Percentiles rank a stretch among this genome's conserved stretches.
phyloP scores from a whole-genome alignment of 495 filamentous ascomycete genomes.

The Daldinia grandis region DNA sequence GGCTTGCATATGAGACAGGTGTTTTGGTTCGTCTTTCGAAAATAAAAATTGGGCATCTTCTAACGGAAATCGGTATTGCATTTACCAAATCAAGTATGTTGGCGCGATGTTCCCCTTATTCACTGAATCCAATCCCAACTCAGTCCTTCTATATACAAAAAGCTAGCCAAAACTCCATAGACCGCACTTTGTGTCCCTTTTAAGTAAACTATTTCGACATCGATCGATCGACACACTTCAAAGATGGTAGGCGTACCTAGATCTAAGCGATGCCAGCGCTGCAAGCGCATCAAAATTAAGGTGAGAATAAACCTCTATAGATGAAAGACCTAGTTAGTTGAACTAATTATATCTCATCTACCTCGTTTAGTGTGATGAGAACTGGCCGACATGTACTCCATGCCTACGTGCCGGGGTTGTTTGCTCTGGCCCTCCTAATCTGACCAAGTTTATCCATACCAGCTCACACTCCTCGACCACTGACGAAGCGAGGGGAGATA shows the following conservation, averaged over 20 bases:
- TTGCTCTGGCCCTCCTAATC: constrained; percentile 23
- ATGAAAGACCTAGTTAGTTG: neutral
- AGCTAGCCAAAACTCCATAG: neutral
- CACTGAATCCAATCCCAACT: neutral
- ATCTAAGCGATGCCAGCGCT: constrained; percentile 28
- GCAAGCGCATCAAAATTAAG: constrained; percentile 36
- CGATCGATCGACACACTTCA: constrained; percentile 9
- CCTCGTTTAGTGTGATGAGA: constrained; percentile 30
- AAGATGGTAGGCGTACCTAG: constrained; percentile 34
- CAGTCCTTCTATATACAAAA: constrained; percentile 12
- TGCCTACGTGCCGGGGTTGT: constrained; percentile 20
- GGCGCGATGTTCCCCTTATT: constrained; percentile 1
- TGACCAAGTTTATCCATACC: constrained; percentile 32
- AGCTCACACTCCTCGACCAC: neutral
- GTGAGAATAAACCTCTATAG: constrained; percentile 1
- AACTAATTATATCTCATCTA: neutral
- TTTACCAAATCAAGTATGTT: constrained; percentile 12
- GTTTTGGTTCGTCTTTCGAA: neutral
- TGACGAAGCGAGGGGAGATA: neutral
- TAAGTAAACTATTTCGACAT: constrained; percentile 10
- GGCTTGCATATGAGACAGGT: neutral
- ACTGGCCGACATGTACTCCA: constrained; percentile 34
- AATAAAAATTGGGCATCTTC: neutral
- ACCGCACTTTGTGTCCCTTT: constrained; percentile 17
- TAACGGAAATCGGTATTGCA: neutral